Conservation (phyloP, 2,329 filamentous ascomycete genomes). For the Calonectria hawksworthii region DNA sequence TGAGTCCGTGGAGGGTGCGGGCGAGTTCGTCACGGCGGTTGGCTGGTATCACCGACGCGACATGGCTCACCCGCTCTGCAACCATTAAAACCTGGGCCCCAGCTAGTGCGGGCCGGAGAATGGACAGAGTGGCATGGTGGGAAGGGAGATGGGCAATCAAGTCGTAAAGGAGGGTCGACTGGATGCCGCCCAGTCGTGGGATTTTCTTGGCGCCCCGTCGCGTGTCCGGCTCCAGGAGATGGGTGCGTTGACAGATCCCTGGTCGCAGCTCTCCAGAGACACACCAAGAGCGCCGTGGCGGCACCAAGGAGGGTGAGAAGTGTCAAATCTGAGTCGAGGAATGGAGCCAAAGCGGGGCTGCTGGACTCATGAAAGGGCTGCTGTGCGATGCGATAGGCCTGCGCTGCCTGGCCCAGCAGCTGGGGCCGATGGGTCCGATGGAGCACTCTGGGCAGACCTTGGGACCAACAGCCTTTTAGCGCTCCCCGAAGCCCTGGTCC, state of each 20-base stretch:
- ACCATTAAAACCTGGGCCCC: conserved; percentile 18
- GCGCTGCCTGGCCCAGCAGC: neutral
- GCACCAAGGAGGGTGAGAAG: conserved; percentile 14
- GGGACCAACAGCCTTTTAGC: conserved; percentile 30
- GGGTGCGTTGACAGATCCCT: conserved; percentile 32
- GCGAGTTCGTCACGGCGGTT: conserved; percentile 16
- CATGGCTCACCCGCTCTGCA: conserved; percentile 26
- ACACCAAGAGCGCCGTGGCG: conserved; percentile 16
- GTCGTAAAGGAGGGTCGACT: conserved; percentile 4
- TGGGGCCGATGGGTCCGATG: neutral
- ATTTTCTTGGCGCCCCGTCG: conserved; percentile 23
- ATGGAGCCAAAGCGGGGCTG: neutral
- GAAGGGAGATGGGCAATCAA: conserved; percentile 11
- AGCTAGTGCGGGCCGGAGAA: conserved; percentile 16
- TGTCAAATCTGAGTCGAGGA: conserved; percentile 12
- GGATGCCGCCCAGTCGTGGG: conserved; percentile 17
- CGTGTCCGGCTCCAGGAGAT: conserved; percentile 30
- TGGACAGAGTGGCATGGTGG: conserved; percentile 5
- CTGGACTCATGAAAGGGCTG: conserved; percentile 9
- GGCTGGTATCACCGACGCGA: conserved; percentile 30
- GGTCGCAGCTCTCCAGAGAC: conserved; percentile 18
- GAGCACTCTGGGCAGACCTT: neutral
- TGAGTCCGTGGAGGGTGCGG: conserved; percentile 21
- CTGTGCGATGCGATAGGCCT: conserved; percentile 16
- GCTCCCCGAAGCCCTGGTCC: conserved; percentile 34